Evolutionary conservation across 768 basidiomycete species (phyloP).

Genomic region (Rossbeevera mucosa): DNA sequence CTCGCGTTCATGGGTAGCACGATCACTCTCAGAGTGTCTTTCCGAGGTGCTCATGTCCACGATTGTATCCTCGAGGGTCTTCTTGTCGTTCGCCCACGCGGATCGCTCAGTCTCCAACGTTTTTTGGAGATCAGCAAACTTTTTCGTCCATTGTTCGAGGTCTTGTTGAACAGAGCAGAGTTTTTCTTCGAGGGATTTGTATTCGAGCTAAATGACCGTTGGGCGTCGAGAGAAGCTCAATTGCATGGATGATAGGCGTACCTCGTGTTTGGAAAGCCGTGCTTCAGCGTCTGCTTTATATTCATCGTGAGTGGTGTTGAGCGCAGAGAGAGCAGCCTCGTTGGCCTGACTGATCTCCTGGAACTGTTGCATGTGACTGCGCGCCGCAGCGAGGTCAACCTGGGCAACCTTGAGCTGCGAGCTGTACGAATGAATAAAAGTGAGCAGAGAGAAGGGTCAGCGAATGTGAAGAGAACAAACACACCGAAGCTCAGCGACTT

Average conservation of each 20-base stretch:
- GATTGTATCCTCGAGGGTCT: slow-evolving; percentile 75
- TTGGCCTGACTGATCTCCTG: slow-evolving; percentile 80
- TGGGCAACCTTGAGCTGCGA: slow-evolving; percentile 73
- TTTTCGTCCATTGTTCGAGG: slow-evolving; percentile 42
- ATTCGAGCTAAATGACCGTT: slow-evolving; percentile 48
- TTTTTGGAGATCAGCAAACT: slow-evolving; percentile 56
- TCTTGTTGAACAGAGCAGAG: slow-evolving; percentile 53
- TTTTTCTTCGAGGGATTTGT: slow-evolving; percentile 58
- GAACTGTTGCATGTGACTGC: slow-evolving; percentile 77
- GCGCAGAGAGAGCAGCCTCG: slow-evolving; percentile 65
- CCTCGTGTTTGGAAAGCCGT: slow-evolving; percentile 65
- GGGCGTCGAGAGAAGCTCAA: background rate
- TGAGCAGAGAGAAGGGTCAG: background rate
- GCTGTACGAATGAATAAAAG: slow-evolving; percentile 34
- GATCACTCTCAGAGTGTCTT: slow-evolving; percentile 59
- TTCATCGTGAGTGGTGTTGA: slow-evolving; percentile 74
- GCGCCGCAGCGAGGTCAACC: slow-evolving; percentile 67
- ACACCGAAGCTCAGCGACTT: slow-evolving; percentile 82
- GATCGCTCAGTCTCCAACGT: slow-evolving; percentile 64
- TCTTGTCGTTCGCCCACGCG: slow-evolving; percentile 76
- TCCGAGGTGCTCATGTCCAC: slow-evolving; percentile 76
- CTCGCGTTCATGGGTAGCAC: slow-evolving; percentile 57
- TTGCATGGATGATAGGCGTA: slow-evolving; percentile 26
- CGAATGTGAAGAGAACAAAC: slow-evolving; percentile 8
- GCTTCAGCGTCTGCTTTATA: slow-evolving; percentile 70